Evolutionary conservation across 441 rosid genomes (phyloP).

Genomic region (Breynia disticha): DNA sequence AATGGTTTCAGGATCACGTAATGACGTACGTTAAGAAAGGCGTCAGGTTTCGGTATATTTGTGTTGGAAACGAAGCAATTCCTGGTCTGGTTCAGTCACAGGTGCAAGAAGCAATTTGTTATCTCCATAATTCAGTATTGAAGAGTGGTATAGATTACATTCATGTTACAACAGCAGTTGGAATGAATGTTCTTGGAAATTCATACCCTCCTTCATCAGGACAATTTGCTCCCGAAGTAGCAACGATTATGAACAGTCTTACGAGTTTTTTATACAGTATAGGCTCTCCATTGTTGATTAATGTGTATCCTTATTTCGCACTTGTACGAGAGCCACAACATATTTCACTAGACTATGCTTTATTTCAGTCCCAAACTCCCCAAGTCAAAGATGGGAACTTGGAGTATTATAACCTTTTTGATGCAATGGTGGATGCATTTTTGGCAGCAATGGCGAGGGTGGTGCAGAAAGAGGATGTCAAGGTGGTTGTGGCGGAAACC

Average conservation of each 20-base stretch:
- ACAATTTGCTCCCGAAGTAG: conserved; percentile 9
- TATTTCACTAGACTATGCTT: conserved; percentile 14
- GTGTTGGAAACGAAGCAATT: conserved; percentile 11
- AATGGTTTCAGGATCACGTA: no score
- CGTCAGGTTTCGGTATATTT: no score
- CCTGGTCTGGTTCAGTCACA: conserved; percentile 1
- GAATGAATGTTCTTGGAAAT: conserved; percentile 5
- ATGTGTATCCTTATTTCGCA: conserved; percentile 15
- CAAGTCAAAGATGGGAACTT: conserved; percentile 8
- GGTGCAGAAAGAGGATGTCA: conserved; percentile 10
- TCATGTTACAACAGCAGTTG: conserved; percentile 12
- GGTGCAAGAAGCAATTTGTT: conserved; percentile 5
- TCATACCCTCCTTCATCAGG: conserved; percentile 21
- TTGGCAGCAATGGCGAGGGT: conserved; percentile 18
- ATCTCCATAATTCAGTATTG: conserved; percentile 9
- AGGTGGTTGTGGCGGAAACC: conserved; percentile 13
- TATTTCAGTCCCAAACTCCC: conserved; percentile 11
- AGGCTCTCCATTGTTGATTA: no score
- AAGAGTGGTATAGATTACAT: conserved; percentile 4
- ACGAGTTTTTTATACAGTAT: neutral
- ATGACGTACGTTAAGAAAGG: no score
- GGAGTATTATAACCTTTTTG: conserved; percentile 16
- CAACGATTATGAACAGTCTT: conserved; percentile 7
- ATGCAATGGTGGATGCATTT: conserved; percentile 21
- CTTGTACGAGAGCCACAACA: conserved; percentile 3